phyloP scores from a whole-genome alignment of 331 rosid species.

The Ulmus americana region DNA sequence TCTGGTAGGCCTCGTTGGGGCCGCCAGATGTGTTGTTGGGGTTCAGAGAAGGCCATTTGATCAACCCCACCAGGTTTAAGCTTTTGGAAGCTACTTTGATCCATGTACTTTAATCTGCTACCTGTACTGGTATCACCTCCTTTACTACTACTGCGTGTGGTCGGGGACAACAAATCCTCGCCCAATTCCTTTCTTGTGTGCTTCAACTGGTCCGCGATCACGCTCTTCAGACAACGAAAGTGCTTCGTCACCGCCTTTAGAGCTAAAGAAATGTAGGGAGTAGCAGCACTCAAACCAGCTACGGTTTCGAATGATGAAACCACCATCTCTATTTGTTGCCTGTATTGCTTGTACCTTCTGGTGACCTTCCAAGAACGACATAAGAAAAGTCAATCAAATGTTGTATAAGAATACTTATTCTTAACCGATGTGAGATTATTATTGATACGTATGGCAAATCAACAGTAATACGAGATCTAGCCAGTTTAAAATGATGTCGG shows the following conservation, averaged over 20 bases:
- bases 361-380: conserved; percentile 38
- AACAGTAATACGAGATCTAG: conserved; percentile 4
- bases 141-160: conserved; percentile 26
- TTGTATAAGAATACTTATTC: background rate
- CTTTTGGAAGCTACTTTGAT: conserved; percentile 47
- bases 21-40: conserved; percentile 71
- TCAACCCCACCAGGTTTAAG: conserved; percentile 35
- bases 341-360: conserved; percentile 69
- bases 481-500: conserved; percentile 7
- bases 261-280: conserved; percentile 67
- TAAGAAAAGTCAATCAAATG: background rate
- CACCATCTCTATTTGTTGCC: conserved; percentile 93
- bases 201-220: conserved; percentile 59
- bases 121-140: conserved; percentile 32
- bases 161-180: conserved; percentile 46
- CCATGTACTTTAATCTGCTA: conserved; percentile 42
- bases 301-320: conserved; percentile 78
- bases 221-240: conserved; percentile 51
- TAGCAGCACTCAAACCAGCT: conserved; percentile 70
- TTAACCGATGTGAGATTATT: background rate
- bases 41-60: conserved; percentile 40
- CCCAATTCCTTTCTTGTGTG: conserved; percentile 39
- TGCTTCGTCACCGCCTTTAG: conserved; percentile 56
- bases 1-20: conserved; percentile 96
- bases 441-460: background rate